These are phyloP conservation scores for Tricholomella constricta DNA, from an alignment of 768 basidiomycete genomes.

Conservation along the genomic window DNA sequence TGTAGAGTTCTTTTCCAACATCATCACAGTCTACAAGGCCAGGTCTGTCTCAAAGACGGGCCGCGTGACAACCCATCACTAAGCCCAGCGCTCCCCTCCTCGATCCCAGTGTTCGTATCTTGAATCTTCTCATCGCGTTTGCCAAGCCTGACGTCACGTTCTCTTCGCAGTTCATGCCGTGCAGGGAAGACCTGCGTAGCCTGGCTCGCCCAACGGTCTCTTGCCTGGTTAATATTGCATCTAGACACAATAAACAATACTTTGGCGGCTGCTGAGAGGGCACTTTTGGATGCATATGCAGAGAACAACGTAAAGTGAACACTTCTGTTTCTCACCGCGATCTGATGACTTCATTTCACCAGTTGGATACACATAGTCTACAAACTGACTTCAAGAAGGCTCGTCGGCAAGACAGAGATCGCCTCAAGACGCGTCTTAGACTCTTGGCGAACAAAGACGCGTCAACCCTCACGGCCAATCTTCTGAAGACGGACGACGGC, in stretches of 20 bases:
- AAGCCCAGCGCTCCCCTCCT: not conserved
- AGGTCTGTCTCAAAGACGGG: not conserved
- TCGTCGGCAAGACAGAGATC: constrained; percentile 10
- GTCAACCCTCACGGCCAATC: constrained; percentile 8
- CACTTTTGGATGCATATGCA: constrained; percentile 4
- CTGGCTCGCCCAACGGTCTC: constrained; percentile 11
- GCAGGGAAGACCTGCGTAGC: constrained; percentile 8
- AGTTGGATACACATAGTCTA: constrained; percentile 12
- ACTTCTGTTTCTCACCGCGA: not conserved
- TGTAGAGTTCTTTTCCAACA: constrained; percentile 13
- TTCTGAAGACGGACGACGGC: constrained; percentile 9
- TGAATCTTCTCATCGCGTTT: not conserved
- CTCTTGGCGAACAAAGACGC: not conserved
- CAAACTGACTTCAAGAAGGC: constrained; percentile 12
- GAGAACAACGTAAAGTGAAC: constrained; percentile 8
- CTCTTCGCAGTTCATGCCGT: constrained; percentile 4
- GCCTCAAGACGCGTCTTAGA: constrained; percentile 5
- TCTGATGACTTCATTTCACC: not conserved
- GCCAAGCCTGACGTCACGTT: constrained; percentile 13
- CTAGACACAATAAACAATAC: not conserved
- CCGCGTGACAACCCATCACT: not conserved
- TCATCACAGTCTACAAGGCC: constrained; percentile 10
- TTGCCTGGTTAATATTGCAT: constrained; percentile 16
- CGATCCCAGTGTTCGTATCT: constrained; percentile 3
- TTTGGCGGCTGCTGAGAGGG: constrained; percentile 4